Percentiles rank a stretch among this genome's conserved stretches.
Evolutionary conservation across 768 basidiomycete species (phyloP).

Genomic region (Rossbeevera mucosa): DNA sequence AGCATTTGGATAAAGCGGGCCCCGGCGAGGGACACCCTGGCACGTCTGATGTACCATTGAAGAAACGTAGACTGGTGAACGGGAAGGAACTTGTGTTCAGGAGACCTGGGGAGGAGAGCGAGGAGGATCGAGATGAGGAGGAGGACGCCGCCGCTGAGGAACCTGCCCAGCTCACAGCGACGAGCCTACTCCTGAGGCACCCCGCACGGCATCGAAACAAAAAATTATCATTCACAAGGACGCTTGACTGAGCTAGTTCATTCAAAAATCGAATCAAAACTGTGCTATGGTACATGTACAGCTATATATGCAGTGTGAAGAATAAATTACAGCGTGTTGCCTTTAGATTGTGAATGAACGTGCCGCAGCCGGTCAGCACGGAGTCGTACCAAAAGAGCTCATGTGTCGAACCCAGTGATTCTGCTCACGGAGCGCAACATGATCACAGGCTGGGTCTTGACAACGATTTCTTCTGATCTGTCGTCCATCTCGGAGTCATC

Average conservation of each 20-base stretch:
- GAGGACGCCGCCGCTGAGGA: slow-evolving; percentile 5
- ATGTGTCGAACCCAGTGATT: slow-evolving; percentile 52
- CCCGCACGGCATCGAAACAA: slow-evolving; percentile 30
- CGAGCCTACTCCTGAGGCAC: slow-evolving; percentile 6
- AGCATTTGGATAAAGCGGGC: slow-evolving; percentile 25
- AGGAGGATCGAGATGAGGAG: slow-evolving; percentile 37
- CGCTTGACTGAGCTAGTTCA: too few species aligned
- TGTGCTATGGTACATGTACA: too few species aligned
- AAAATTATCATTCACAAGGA: slow-evolving; percentile 51
- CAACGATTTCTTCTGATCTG: slow-evolving; percentile 34
- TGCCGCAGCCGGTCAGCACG: neutral
- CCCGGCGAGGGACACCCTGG: slow-evolving; percentile 23
- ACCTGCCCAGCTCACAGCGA: neutral
- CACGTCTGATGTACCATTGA: slow-evolving; percentile 45
- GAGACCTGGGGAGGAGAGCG: slow-evolving; percentile 49
- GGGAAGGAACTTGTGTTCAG: slow-evolving; percentile 66
- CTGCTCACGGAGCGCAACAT: slow-evolving; percentile 54
- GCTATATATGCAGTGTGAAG: slow-evolving; percentile 13
- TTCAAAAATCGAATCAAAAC: too few species aligned
- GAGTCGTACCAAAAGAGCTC: slow-evolving; percentile 2
- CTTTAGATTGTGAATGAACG: neutral
- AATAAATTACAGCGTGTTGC: slow-evolving; percentile 22
- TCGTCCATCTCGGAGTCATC: slow-evolving; percentile 48
- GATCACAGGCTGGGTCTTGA: slow-evolving; percentile 49
- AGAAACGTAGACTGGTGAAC: slow-evolving; percentile 78